Evolutionary conservation across 2,329 filamentous ascomycete species (phyloP).

Genomic region (Fusarium sp.): DNA sequence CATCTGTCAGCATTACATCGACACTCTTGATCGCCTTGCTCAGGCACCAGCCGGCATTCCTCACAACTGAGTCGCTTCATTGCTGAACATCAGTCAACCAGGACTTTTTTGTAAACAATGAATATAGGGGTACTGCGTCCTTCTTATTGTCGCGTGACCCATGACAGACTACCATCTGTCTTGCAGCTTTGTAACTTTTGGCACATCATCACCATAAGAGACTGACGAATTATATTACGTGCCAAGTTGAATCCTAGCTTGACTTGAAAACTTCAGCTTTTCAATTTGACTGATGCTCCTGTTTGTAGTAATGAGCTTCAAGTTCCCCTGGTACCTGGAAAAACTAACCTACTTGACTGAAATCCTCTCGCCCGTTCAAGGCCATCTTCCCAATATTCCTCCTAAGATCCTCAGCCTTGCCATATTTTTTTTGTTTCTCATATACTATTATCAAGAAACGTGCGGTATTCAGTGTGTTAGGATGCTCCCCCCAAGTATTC

Average conservation of each 20-base stretch:
- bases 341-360: fast-evolving
- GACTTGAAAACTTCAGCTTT: fast-evolving
- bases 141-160: background rate
- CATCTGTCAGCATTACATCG: background rate
- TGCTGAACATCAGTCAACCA: fast-evolving
- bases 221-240: fast-evolving
- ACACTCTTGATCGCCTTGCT: fast-evolving
- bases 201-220: fast-evolving
- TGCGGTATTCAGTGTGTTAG: fast-evolving
- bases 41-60: fast-evolving
- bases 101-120: background rate
- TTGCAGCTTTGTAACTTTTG: background rate
- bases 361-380: fast-evolving
- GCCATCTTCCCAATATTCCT: fast-evolving
- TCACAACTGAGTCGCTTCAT: fast-evolving
- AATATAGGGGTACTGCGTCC: background rate
- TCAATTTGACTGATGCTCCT: fast-evolving
- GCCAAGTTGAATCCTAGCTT: fast-evolving
- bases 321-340: fast-evolving
- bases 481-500: background rate
- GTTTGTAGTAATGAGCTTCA: too few species aligned
- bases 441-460: fast-evolving
- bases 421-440: fast-evolving
- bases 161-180: fast-evolving
- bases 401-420: background rate